phyloP scores from a whole-genome alignment of 495 filamentous ascomycete species.

The Penicillium silybi region DNA sequence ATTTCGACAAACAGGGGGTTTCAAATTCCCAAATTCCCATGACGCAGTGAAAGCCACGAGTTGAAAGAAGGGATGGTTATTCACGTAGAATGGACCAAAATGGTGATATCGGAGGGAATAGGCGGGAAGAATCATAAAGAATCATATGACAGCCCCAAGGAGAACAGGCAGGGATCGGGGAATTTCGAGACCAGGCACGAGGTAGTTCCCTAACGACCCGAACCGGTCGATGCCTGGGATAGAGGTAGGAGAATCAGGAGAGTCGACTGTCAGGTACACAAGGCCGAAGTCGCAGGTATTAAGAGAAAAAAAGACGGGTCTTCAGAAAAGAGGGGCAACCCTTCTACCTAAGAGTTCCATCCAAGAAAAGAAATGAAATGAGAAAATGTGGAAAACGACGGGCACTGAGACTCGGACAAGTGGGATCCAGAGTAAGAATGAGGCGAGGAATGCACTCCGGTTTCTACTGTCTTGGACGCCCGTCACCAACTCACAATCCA shows the following conservation, averaged over 20 bases:
- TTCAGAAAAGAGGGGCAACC: background rate
- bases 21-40: slow-evolving; percentile 25
- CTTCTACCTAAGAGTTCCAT: no score
- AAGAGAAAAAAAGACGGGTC: background rate
- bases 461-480: background rate
- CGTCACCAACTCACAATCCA: background rate
- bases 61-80: background rate
- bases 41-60: slow-evolving; percentile 8
- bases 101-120: background rate
- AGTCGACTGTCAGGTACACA: background rate
- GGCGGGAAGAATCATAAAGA: background rate
- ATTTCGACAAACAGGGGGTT: background rate
- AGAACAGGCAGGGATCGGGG: background rate
- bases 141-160: background rate
- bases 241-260: background rate
- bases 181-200: background rate
- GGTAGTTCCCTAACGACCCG: background rate
- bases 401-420: background rate
- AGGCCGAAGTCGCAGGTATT: background rate
- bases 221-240: background rate
- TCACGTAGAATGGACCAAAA: background rate
- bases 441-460: background rate
- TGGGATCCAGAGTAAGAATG: background rate
- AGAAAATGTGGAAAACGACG: background rate
- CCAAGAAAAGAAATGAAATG: background rate